Evolutionary conservation across 1,139 yeast species (phyloP).

Genomic region (Nakaseomyces sp.): DNA sequence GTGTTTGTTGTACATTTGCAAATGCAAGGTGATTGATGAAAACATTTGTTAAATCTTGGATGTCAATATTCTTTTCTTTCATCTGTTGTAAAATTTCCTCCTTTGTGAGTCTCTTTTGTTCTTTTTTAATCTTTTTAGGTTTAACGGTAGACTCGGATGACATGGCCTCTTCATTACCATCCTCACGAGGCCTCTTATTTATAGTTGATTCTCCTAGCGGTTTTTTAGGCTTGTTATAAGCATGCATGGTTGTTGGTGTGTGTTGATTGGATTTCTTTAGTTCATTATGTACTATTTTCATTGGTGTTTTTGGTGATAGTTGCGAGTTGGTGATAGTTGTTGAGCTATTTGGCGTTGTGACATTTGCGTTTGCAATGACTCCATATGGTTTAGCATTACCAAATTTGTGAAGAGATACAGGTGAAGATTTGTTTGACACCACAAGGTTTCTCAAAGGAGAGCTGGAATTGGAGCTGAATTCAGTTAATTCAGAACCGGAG

Average conservation of each 20-base stretch:
- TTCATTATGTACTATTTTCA: not conserved
- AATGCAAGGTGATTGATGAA: slow-evolving; percentile 81
- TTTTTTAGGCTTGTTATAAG: not conserved
- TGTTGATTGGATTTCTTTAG: not conserved
- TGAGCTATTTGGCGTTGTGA: not conserved
- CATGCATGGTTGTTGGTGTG: not conserved
- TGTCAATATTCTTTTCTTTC: slow-evolving; percentile 8
- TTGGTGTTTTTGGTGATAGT: not conserved
- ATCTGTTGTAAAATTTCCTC: slow-evolving; percentile 8
- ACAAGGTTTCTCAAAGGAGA: not conserved
- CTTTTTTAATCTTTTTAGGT: slow-evolving; percentile 3
- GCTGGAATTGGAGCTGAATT: not conserved
- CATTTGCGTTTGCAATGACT: not conserved
- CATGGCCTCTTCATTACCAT: not conserved
- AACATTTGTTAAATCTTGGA: slow-evolving; percentile 48
- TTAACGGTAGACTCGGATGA: slow-evolving; percentile 6
- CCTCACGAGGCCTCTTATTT: not conserved
- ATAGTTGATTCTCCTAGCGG: not conserved
- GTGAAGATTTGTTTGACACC: not conserved
- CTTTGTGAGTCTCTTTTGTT: slow-evolving; percentile 1
- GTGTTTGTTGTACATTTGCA: slow-evolving; percentile 80
- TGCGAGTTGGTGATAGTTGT: not conserved
- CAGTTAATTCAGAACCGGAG: slow-evolving; percentile 1
- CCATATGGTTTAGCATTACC: slow-evolving; percentile 4
- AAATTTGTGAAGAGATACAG: not conserved